phyloP scores from a whole-genome alignment of 805 yeast species.

The Zygosaccharomyces gambellarensis region DNA sequence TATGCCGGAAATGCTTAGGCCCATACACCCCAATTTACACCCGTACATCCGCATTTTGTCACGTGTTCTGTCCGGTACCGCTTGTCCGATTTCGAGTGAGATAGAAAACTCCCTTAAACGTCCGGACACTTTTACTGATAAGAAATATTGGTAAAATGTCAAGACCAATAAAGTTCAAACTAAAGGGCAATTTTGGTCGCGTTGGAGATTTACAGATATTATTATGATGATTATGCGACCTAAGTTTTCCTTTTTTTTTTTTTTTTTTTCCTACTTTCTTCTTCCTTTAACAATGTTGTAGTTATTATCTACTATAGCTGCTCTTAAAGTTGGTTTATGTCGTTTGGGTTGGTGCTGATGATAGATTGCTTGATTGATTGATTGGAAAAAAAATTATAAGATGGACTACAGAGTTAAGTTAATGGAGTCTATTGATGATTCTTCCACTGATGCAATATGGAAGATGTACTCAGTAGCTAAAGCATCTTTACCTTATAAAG shows the following conservation, averaged over 20 bases:
- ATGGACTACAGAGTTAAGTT: constrained; percentile 12
- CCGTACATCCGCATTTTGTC: not conserved
- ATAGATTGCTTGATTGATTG: not conserved
- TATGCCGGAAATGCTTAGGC: too few species aligned
- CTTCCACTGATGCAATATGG: constrained; percentile 59
- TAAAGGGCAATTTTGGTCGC: not conserved
- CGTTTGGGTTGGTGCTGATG: not conserved
- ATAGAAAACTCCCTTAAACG: not conserved
- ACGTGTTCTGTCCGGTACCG: not conserved
- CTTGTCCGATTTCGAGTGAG: not conserved
- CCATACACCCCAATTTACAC: not conserved
- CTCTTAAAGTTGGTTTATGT: too few species aligned
- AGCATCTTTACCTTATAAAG: constrained; percentile 65
- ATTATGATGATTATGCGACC: not conserved
- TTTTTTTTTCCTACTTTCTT: not conserved
- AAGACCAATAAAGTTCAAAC: not conserved
- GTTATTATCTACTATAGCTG: too few species aligned
- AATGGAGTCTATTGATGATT: constrained; percentile 34
- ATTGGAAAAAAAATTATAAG: not conserved
- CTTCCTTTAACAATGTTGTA: not conserved
- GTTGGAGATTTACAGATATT: not conserved
- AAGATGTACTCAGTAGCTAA: constrained; percentile 74
- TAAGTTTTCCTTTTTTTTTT: not conserved
- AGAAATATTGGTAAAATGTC: not conserved
- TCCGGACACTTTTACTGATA: not conserved